Conservation (phyloP, 176 grass and related monocot species). For the Olyra latifolia region DNA sequence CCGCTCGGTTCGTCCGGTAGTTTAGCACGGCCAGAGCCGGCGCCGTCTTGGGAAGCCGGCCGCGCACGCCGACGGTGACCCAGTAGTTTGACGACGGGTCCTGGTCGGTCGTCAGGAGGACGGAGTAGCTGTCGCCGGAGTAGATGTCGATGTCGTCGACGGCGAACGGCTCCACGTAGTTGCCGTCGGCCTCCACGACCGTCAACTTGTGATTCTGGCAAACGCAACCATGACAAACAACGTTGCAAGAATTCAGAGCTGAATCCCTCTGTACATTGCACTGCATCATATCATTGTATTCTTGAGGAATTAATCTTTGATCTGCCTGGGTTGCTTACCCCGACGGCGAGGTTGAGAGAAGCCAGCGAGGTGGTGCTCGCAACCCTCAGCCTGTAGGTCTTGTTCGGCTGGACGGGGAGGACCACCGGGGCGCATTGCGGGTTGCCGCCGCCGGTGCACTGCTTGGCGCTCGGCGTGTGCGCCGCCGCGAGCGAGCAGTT, state of each 20-base stretch:
- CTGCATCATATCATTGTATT: neutral
- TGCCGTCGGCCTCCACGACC: constrained; percentile 90
- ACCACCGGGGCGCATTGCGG: constrained; percentile 57
- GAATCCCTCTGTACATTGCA: neutral
- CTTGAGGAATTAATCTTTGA: neutral
- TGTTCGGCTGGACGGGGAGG: constrained; percentile 55
- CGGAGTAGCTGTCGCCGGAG: constrained; percentile 92
- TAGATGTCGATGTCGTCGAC: constrained; percentile 91
- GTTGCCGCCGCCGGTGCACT: constrained; percentile 46
- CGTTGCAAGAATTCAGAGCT: neutral
- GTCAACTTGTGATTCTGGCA: constrained; percentile 75
- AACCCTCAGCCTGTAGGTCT: constrained; percentile 78
- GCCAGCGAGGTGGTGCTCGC: constrained; percentile 83
- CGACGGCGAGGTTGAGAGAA: constrained; percentile 74
- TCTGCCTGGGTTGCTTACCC: constrained; percentile 39
- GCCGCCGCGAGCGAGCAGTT: constrained; percentile 71
- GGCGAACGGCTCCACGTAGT: constrained; percentile 70
- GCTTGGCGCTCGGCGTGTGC: constrained; percentile 26
- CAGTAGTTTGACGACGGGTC: constrained; percentile 73
- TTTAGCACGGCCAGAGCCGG: constrained; percentile 71
- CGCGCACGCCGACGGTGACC: constrained; percentile 69
- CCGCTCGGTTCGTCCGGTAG: constrained; percentile 55
- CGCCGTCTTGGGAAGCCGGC: constrained; percentile 56
- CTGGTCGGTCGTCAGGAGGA: constrained; percentile 70
- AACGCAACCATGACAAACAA: neutral